Base-by-base conservation (phyloP, 805 yeast genomes). In the Kodamaea hsintzibuensis region DNA sequence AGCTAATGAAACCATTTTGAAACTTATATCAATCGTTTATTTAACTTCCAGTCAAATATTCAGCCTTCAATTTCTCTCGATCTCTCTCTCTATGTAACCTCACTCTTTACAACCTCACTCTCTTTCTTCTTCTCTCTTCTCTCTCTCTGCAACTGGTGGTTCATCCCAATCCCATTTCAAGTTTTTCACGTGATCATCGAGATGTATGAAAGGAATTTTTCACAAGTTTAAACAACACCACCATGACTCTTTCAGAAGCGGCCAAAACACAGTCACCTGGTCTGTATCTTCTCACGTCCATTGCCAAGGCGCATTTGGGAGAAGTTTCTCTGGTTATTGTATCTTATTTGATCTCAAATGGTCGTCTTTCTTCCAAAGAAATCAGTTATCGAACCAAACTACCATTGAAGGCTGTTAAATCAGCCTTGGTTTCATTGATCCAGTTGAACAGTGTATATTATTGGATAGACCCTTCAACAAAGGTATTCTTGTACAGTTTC, bases 361-460 rank as follows among this genome's bases (percentile, higher is more conserved):
- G 96, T 12, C 77, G 95, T 55, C 71, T 85, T 37, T 78, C 82
- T 0, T 76, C 85, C 1, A 68, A 67, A 19, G 91, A 88, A 48
- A 60, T 91, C 18, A 67, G 79, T 43, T 65, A 69, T 25, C 70
- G 71, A 50, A 73, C 86, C 2, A 69, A 72, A 7, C 65, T 88
- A 48, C 80, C 86, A 0, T 51, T 73, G 0, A 67, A 80, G 12
- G 70, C 79, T 12, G 82, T 89, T 16, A 85, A 85, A 58, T 81
- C 86, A 35, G 77, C 88, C 0, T 73, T 93, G 43, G 96, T 89
- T 3, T 82, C 92, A 7, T 72, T 93, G 62, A 77, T 92, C 42
- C 97, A 93, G 69, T 74, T 90, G 57, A 82, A 88, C 55, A 88
- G 96, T 67, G 84, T 89, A 8, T 79, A 79, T 19, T 83, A 83